A percentile compares a stretch with the other conserved stretches of the same genome.
Evolutionary conservation across 371 early-diverging fungal species (phyloP).

Genomic region (Mortierella sp.): DNA sequence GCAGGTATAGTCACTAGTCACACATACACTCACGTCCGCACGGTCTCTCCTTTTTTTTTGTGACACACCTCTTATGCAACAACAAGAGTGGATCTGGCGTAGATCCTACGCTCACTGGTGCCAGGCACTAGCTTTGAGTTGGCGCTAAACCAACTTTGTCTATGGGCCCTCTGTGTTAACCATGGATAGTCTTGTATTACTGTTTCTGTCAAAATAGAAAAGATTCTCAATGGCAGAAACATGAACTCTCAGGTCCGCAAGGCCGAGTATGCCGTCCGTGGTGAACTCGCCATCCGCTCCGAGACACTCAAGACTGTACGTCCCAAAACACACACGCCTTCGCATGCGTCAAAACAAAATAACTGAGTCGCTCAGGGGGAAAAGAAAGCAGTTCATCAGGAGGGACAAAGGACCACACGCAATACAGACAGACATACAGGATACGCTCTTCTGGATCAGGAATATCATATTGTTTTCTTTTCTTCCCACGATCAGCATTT

Average conservation of each 20-base stretch:
- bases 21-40: not conserved
- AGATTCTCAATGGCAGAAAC: constrained; percentile 74
- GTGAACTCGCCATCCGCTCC: constrained; percentile 95
- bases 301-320: constrained; percentile 85
- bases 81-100: not conserved
- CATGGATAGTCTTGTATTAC: not conserved
- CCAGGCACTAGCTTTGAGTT: not conserved
- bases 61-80: not conserved
- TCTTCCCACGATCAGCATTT: constrained; percentile 45
- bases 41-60: not conserved
- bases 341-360: too few species aligned
- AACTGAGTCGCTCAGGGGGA: not conserved
- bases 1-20: constrained; percentile 14
- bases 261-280: constrained; percentile 97
- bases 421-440: too few species aligned
- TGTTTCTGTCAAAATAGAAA: constrained; percentile 38
- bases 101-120: not conserved
- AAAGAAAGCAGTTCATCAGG: too few species aligned
- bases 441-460: constrained; percentile 1
- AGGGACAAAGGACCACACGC: not conserved
- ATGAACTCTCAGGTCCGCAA: constrained; percentile 82
- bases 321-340: not conserved
- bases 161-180: not conserved
- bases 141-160: not conserved
- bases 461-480: not conserved